Evolutionary conservation across 1,284 basidiomycete species (phyloP).

Genomic region (Marasmius sp.): DNA sequence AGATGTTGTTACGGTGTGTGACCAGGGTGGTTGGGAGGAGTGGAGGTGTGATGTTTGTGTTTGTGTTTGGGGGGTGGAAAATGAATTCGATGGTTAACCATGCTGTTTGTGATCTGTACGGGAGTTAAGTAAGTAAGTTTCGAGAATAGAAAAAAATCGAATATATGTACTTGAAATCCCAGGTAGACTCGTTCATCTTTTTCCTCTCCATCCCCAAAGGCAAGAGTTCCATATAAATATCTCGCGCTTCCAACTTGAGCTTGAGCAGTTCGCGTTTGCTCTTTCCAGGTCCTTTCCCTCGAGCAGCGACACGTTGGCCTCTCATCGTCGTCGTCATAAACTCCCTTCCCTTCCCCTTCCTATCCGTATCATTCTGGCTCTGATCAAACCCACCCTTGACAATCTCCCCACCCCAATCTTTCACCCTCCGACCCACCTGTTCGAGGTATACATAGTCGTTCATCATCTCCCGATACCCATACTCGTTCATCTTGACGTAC

Average conservation of each 20-base stretch:
- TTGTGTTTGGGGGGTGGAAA: conserved; percentile 50
- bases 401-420: conserved; percentile 73
- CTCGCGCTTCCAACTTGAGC: conserved; percentile 18
- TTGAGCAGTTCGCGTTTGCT: conserved; percentile 17
- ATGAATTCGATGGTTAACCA: conserved; percentile 73
- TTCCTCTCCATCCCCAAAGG: conserved; percentile 82
- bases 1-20: conserved; percentile 61
- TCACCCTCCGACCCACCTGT: conserved; percentile 70
- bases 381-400: conserved; percentile 48
- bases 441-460: conserved; percentile 85
- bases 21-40: conserved; percentile 40
- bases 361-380: conserved; percentile 21
- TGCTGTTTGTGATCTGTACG: conserved; percentile 59
- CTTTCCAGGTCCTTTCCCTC: conserved; percentile 26
- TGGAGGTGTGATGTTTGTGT: too few relatives aligned
- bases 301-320: conserved; percentile 21
- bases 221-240: conserved; percentile 72
- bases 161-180: conserved; percentile 72
- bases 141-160: conserved; percentile 10
- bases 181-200: conserved; percentile 75
- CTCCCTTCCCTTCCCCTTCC: neutral
- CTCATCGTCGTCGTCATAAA: conserved; percentile 13
- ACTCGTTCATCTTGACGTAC: conserved; percentile 79
- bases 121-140: conserved; percentile 5
- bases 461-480: conserved; percentile 81